Conservation (phyloP, 2,329 filamentous ascomycete genomes). For the Exophiala phaeomuriformis region DNA sequence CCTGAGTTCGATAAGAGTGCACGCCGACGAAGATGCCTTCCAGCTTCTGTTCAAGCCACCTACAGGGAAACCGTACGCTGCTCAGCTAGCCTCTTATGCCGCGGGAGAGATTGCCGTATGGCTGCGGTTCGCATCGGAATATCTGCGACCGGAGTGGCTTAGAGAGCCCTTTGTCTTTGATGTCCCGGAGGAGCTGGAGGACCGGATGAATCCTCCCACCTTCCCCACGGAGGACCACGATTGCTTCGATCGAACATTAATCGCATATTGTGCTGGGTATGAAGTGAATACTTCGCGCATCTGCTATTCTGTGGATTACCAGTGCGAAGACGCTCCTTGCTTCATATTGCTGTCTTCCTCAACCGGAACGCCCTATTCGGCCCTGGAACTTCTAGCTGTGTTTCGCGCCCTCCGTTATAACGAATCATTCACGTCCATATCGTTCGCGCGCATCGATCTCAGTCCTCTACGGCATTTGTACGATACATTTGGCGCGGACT, state of each 20-base stretch:
- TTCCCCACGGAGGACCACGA: conserved; percentile 50
- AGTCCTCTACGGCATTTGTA: conserved; percentile 56
- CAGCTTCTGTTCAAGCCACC: conserved; percentile 58
- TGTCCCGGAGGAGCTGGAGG: conserved; percentile 51
- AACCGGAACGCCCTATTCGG: conserved; percentile 47
- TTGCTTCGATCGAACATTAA: conserved; percentile 59
- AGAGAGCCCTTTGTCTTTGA: conserved; percentile 56
- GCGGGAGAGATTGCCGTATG: conserved; percentile 58
- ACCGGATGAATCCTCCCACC: conserved; percentile 43
- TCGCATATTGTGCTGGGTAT: conserved; percentile 63
- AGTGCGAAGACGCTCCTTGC: conserved; percentile 59
- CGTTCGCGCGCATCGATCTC: conserved; percentile 58
- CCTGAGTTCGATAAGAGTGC: conserved; percentile 53
- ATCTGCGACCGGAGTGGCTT: conserved; percentile 58
- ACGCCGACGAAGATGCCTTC: conserved; percentile 58
- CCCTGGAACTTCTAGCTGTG: conserved; percentile 60
- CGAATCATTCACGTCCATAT: conserved; percentile 60
- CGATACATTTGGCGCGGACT: conserved; percentile 55
- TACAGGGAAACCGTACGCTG: conserved; percentile 46
- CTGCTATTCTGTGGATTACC: conserved; percentile 53
- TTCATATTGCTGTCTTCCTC: conserved; percentile 57
- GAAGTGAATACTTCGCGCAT: conserved; percentile 61
- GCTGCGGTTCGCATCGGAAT: conserved; percentile 55
- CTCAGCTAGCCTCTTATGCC: conserved; percentile 58
- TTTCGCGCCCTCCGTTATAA: conserved; percentile 64